Evolutionary conservation across 2,329 filamentous ascomycete species (phyloP), one percentile per base, ranked within the genome.

Genomic region (Botrytis byssoidea): DNA sequence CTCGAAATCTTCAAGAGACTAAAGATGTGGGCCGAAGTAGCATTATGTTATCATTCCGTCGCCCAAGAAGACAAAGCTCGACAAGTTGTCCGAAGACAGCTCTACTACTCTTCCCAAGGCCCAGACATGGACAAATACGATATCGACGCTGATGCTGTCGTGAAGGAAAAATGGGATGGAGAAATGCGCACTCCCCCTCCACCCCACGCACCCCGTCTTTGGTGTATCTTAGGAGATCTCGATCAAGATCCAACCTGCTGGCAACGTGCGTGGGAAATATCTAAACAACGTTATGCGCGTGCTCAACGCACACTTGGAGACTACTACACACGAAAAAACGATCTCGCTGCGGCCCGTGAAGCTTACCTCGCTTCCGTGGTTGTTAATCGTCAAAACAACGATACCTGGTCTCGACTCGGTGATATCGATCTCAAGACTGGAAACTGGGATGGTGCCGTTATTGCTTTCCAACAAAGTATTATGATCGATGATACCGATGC

Each of bases 1-100:
- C 87, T 99, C 1, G 96, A 98, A 75, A 98, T 99, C 75, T 99
- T 98, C 83, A 95, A 97, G 83, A 89, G 96, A 4, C 85, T 99
- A 29, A 91, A 94, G 73, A 91, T 98, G 82, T 98, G 96, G 94
- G 93, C 96, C 1, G 96, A 99, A 83, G 94, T 95, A 7, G 95
- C 96, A 0, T 86, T 99, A 2, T 99, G 96, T 81, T 80, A 86
- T 81, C 64, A 88, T 84, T 32, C 85, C 83, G 78, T 70, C 86
- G 73, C 84, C 83, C 70, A 89, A 83, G 95, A 98, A 82, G 92
- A 92, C 37, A 96, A 96, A 80, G 96, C 94, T 1, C 89, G 89
- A 72, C 88, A 87, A 4, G 88, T 98, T 67, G 85, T 98, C 25
- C 89, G 93, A 71, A 90, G 91, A 83, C 91, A 95, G 72, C 85